Conservation (phyloP, 2,329 filamentous ascomycete genomes). For the Eutypa lata region DNA sequence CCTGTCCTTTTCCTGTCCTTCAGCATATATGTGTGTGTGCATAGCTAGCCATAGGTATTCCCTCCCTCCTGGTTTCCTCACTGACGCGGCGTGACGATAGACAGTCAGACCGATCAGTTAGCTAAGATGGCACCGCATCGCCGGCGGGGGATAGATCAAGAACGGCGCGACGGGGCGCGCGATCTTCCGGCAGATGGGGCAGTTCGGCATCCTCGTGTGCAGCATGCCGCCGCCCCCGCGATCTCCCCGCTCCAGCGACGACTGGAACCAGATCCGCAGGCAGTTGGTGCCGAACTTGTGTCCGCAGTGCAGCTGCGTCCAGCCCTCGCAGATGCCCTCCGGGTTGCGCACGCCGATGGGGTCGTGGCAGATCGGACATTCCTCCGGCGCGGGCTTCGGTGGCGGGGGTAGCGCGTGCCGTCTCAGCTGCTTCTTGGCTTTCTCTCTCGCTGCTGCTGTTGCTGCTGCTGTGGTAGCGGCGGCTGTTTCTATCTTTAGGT, state of each 20-base stretch:
- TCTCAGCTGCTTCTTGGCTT: neutral
- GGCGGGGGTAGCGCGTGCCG: slow-evolving; percentile 10
- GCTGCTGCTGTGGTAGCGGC: neutral
- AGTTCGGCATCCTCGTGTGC: slow-evolving; percentile 16
- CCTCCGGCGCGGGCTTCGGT: slow-evolving; percentile 20
- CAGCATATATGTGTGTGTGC: no score
- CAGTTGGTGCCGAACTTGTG: slow-evolving; percentile 42
- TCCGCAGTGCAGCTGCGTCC: slow-evolving; percentile 39
- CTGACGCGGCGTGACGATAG: no score
- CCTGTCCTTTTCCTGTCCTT: no score
- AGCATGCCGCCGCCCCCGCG: neutral
- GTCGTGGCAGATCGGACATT: slow-evolving; percentile 43
- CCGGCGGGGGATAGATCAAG: no score
- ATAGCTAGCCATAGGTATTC: no score
- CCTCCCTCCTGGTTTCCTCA: no score
- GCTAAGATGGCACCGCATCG: no score
- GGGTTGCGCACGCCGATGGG: slow-evolving; percentile 33
- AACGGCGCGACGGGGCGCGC: slow-evolving; percentile 1
- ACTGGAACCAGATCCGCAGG: slow-evolving; percentile 39
- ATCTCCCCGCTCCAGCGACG: neutral
- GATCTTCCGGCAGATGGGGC: slow-evolving; percentile 38
- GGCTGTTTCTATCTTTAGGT: no score
- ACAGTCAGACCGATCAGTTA: no score
- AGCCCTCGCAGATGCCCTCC: slow-evolving; percentile 36
- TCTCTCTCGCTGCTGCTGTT: no score